Base-by-base conservation (phyloP, 805 yeast species). In the Lipomyces japonicus region DNA sequence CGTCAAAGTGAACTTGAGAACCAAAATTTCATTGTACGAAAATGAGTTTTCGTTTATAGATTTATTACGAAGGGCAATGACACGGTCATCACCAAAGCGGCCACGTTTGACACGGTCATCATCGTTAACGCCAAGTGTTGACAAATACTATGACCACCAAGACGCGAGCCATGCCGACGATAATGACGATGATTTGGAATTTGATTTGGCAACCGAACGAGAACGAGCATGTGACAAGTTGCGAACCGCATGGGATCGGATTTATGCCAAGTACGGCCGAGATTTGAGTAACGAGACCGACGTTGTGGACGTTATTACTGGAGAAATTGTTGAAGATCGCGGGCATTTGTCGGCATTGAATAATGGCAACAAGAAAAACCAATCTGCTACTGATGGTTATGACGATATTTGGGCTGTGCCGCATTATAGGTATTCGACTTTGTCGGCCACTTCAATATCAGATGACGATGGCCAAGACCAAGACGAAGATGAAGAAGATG, bases 241-340 rank as follows among this genome's bases (percentile, higher is more conserved):
- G 18, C 54, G 55, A 31, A 49, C 55, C 1, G 60, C 68, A 4
- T 68, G 73, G 72, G 63, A 63, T 12, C 50, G 57, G 1, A 68
- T 71, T 23, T 64, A 68, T 30, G 62, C 53, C 23, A 61, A 62
- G 51, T 71, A 69, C 53, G 57, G 56, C 12, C 58, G 55, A 32
- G 69, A 63, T 21, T 55, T 62, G 30, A 59, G 57, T 12, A 58
- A 64, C 16, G 70, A 68, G 40, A 71, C 73, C 12, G 75, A 72
- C 51, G 58, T 71, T 4, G 63, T 72, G 12, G 89, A 86, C 62
- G 60, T 86, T 21, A 61, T 63, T 7, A 79, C 88, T 0, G 90
- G 91, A 0, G 71, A 75, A 48, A 75, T 86, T 1, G 64, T 81
- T 1, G 76, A 71, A 28, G 89, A 86, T 59, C 75, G 78, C 45